Conservation (phyloP, 257 asterid species). For the Paraleonurus japonicus region DNA sequence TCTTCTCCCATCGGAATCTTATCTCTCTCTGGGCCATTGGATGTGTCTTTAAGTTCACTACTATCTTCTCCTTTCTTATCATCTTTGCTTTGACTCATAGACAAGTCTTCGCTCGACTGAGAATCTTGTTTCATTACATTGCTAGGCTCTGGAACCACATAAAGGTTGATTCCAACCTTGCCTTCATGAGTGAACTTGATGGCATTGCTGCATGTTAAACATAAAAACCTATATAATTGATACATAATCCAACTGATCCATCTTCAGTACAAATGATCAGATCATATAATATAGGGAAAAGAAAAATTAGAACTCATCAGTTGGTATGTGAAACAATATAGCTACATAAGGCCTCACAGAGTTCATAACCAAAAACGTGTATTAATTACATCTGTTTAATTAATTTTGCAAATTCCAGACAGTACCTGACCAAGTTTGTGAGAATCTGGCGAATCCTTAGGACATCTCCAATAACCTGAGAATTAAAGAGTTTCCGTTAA, state of each 20-base stretch:
- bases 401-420: too few species aligned
- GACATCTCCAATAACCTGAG: constrained; percentile 90
- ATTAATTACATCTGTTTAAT: too few species aligned
- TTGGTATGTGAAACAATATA: neutral
- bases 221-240: neutral
- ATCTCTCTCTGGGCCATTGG: constrained; percentile 22
- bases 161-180: constrained; percentile 79
- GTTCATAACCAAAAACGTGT: too few species aligned
- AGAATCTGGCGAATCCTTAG: constrained; percentile 91
- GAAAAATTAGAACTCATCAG: neutral
- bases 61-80: constrained; percentile 28
- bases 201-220: constrained; percentile 61
- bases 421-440: constrained; percentile 89
- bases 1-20: constrained; percentile 39
- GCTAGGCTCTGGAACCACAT: constrained; percentile 58
- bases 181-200: constrained; percentile 93
- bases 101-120: constrained; percentile 28
- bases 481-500: constrained; percentile 4
- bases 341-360: neutral
- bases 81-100: constrained; percentile 25
- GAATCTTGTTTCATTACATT: constrained; percentile 33
- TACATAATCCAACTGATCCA: neutral
- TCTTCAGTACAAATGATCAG: neutral
- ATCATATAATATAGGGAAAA: neutral
- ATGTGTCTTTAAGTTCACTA: constrained; percentile 23